phyloP scores from a whole-genome alignment of 1,284 basidiomycete species.

The Trichosporon coremiiforme region DNA sequence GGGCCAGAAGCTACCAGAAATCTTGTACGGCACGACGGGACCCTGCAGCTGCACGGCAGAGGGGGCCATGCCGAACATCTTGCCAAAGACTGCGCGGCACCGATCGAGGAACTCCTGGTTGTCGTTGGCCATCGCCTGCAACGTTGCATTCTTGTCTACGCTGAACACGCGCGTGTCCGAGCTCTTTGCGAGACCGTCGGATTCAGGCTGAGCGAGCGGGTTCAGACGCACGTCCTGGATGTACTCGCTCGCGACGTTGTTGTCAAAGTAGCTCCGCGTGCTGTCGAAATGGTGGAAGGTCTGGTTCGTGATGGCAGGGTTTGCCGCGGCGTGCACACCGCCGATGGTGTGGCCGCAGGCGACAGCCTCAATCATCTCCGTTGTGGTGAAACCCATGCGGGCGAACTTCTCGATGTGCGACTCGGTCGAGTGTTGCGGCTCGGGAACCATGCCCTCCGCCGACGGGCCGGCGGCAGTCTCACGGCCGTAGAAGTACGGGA shows the following conservation, averaged over 20 bases:
- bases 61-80: conserved; percentile 26
- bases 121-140: conserved; percentile 22
- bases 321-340: conserved; percentile 24
- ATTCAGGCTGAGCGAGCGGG: conserved; percentile 24
- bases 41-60: conserved; percentile 14
- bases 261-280: conserved; percentile 26
- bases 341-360: conserved; percentile 30
- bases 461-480: neutral
- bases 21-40: conserved; percentile 21
- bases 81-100: conserved; percentile 17
- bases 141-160: conserved; percentile 23
- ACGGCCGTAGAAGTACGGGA: conserved; percentile 27
- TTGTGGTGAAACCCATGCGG: conserved; percentile 27
- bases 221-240: conserved; percentile 21
- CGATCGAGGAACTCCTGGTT: conserved; percentile 21
- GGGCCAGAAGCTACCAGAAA: conserved; percentile 10
- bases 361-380: conserved; percentile 25
- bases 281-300: conserved; percentile 22
- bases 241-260: conserved; percentile 24
- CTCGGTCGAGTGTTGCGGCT: conserved; percentile 25
- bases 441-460: conserved; percentile 18
- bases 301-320: conserved; percentile 21
- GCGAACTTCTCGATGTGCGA: conserved; percentile 29
- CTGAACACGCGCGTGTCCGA: conserved; percentile 23
- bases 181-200: neutral